Percentiles rank a stretch among this genome's conserved stretches.
These are phyloP conservation scores for Silene uniflora DNA, from an alignment of 148 eudicot genomes.

Conservation along the genomic window DNA sequence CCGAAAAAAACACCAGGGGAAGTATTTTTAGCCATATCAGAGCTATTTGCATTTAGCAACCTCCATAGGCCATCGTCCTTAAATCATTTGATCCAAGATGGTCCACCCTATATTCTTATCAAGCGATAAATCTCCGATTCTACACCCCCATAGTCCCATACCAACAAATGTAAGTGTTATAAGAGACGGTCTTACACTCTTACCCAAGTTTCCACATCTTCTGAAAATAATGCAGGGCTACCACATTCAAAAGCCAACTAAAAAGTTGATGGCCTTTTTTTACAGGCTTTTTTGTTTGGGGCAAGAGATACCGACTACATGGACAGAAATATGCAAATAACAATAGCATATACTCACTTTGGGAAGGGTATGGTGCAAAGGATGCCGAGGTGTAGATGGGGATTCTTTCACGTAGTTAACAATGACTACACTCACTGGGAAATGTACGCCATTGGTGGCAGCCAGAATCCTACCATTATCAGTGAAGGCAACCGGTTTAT, in stretches of 20 bases:
- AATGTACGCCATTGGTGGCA: slow-evolving; percentile 79
- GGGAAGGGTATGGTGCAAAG: slow-evolving; percentile 67
- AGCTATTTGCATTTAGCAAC: too few relatives aligned
- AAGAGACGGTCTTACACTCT: background rate
- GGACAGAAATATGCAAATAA: slow-evolving; percentile 64
- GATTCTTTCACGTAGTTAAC: slow-evolving; percentile 67
- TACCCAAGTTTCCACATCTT: background rate
- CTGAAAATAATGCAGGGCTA: background rate
- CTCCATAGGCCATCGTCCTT: too few relatives aligned
- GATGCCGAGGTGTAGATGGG: slow-evolving; percentile 71
- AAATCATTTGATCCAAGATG: too few relatives aligned
- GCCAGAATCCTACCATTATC: slow-evolving; percentile 50
- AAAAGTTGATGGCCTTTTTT: background rate
- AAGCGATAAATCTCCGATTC: too few relatives aligned
- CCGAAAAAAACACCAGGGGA: too few relatives aligned
- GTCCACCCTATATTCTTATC: too few relatives aligned
- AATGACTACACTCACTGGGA: slow-evolving; percentile 80
- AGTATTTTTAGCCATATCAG: too few relatives aligned
- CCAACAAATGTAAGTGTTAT: background rate
- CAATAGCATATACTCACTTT: slow-evolving; percentile 66
- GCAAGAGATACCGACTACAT: slow-evolving; percentile 34
- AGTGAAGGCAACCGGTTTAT: slow-evolving; percentile 71
- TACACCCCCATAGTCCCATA: too few relatives aligned
- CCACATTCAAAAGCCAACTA: background rate
- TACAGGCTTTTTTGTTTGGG: slow-evolving; percentile 63